These are phyloP conservation scores for Eucalyptus victrix DNA, from an alignment of 345 rosid genomes.

Conservation along the genomic window DNA sequence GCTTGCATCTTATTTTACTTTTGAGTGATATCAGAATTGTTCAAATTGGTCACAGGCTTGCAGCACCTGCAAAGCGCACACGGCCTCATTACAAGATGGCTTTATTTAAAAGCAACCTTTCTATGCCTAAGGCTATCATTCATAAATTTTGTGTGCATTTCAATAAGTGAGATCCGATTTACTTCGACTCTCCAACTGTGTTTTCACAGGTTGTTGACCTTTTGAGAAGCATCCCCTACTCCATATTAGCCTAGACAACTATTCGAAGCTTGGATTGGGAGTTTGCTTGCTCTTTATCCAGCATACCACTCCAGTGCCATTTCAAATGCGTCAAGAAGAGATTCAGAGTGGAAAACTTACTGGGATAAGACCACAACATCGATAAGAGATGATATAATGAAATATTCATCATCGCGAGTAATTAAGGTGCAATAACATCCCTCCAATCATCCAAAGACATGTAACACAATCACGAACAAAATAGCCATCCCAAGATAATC, in stretches of 20 bases:
- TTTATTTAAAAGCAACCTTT: neutral
- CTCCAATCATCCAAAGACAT: neutral
- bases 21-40: neutral
- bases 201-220: neutral
- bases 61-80: neutral
- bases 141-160: neutral
- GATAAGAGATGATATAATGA: neutral
- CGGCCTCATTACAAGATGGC: neutral
- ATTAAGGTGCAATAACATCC: neutral
- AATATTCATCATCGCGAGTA: neutral
- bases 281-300: neutral
- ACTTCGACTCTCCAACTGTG: neutral
- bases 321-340: neutral
- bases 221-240: neutral
- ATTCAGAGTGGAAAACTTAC: neutral
- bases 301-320: neutral
- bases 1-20: neutral
- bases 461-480: neutral
- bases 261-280: neutral
- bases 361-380: neutral
- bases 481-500: neutral
- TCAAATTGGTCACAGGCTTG: neutral
- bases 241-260: neutral
- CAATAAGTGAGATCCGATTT: neutral
- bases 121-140: neutral